phyloP scores from a whole-genome alignment of 805 yeast species.

The Candida maris region DNA sequence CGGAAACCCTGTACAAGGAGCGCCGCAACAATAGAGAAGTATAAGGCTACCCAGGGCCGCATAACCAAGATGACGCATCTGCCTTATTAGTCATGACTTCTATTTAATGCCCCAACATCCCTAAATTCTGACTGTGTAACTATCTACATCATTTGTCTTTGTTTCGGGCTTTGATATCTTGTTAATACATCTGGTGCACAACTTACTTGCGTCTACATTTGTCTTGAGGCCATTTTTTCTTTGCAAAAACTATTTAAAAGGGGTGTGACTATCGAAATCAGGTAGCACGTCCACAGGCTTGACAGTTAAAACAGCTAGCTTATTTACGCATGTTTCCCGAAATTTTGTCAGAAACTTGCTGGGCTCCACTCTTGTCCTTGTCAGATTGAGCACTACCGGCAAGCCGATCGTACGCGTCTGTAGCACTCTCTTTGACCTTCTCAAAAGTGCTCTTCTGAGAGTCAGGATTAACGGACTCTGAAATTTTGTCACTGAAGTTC shows the following conservation, averaged over 20 bases:
- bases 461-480: constrained; percentile 69
- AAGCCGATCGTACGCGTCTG: constrained; percentile 63
- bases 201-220: too few species aligned
- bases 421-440: constrained; percentile 66
- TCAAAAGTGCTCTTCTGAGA: constrained; percentile 60
- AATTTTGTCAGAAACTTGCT: constrained; percentile 62
- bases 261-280: not conserved
- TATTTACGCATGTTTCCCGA: constrained; percentile 41
- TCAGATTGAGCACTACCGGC: constrained; percentile 63
- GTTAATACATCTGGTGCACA: too few species aligned
- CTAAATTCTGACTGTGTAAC: too few species aligned
- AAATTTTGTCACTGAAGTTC: constrained; percentile 61
- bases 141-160: too few species aligned
- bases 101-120: not conserved
- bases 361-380: constrained; percentile 62
- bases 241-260: not conserved
- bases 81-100: not conserved
- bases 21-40: constrained; percentile 45
- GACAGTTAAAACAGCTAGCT: too few species aligned
- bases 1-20: constrained; percentile 84
- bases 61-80: constrained; percentile 29
- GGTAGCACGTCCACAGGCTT: too few species aligned
- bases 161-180: too few species aligned
- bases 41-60: constrained; percentile 58
- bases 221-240: too few species aligned